These are phyloP conservation scores for Raffaelea albimanens DNA, from an alignment of 2,329 filamentous ascomycete genomes.

Conservation along the genomic window DNA sequence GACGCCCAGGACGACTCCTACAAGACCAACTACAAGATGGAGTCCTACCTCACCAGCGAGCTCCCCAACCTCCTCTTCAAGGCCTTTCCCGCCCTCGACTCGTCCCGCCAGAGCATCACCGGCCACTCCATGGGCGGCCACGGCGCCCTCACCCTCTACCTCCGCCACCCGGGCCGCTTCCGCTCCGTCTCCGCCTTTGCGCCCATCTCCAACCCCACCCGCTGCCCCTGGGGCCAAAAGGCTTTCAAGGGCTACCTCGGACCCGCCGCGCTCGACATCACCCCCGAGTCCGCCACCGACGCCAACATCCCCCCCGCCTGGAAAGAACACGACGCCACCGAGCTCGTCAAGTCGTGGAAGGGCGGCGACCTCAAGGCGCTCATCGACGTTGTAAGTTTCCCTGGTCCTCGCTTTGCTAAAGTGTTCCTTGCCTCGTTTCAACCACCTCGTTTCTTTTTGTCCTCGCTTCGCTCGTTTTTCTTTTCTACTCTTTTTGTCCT, in stretches of 20 bases:
- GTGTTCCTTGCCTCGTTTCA: too few relatives aligned
- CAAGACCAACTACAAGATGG: slow-evolving; percentile 79
- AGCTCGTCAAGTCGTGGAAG: slow-evolving; percentile 69
- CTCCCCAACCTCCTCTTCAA: slow-evolving; percentile 69
- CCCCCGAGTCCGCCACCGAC: slow-evolving; percentile 7
- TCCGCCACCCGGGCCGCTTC: slow-evolving; percentile 86
- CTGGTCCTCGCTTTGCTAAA: too few relatives aligned
- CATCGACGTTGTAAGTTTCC: slow-evolving; percentile 73
- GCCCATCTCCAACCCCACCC: slow-evolving; percentile 76
- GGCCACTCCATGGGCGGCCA: slow-evolving; percentile 98
- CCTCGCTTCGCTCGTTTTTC: neutral
- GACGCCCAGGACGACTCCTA: slow-evolving; percentile 79
- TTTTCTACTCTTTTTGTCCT: too few relatives aligned
- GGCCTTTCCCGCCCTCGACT: slow-evolving; percentile 63
- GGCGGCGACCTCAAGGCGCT: slow-evolving; percentile 58
- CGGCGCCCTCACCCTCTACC: slow-evolving; percentile 82
- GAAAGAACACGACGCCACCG: slow-evolving; percentile 86
- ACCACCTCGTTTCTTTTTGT: neutral
- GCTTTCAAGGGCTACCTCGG: slow-evolving; percentile 90
- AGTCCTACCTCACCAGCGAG: slow-evolving; percentile 82
- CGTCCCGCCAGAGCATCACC: slow-evolving; percentile 65
- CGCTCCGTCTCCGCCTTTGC: slow-evolving; percentile 84
- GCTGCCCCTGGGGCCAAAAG: slow-evolving; percentile 92
- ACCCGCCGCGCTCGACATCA: slow-evolving; percentile 32
- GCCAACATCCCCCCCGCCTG: slow-evolving; percentile 52